phyloP scores from a whole-genome alignment of 306 rosid genomes.

The Quillaja saponaria region DNA sequence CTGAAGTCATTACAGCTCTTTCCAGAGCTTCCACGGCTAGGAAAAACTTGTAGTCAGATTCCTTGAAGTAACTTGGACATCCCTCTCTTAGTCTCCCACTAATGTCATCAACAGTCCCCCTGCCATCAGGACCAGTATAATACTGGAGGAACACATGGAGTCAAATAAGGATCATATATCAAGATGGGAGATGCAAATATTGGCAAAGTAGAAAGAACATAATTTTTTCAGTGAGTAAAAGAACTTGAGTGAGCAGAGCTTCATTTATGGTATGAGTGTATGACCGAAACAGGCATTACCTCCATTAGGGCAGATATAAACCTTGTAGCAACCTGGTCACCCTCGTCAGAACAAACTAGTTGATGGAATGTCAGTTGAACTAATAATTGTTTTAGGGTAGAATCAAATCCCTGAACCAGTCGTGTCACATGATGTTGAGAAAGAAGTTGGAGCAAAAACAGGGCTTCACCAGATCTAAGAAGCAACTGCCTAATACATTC shows the following conservation, averaged over 20 bases:
- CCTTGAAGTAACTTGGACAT: slow-evolving; percentile 97
- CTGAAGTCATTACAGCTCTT: slow-evolving; percentile 82
- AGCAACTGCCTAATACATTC: slow-evolving; percentile 96
- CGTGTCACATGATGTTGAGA: slow-evolving; percentile 95
- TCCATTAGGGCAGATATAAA: slow-evolving; percentile 92
- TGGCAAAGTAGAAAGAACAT: slow-evolving; percentile 14
- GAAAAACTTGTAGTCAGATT: slow-evolving; percentile 94
- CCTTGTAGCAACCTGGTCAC: slow-evolving; percentile 83
- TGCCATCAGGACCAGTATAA: slow-evolving; percentile 96
- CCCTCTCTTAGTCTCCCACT: slow-evolving; percentile 91
- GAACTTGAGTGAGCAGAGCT: slow-evolving; percentile 17
- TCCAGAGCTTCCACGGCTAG: slow-evolving; percentile 95
- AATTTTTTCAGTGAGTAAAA: slow-evolving; percentile 18
- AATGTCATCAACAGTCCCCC: slow-evolving; percentile 96
- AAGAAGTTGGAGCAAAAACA: slow-evolving; percentile 93
- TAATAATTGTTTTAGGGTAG: slow-evolving; percentile 56
- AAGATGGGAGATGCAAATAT: slow-evolving; percentile 24
- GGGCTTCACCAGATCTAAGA: slow-evolving; percentile 85
- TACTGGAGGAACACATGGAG: slow-evolving; percentile 52
- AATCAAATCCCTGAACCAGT: slow-evolving; percentile 81
- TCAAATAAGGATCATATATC: slow-evolving; percentile 27
- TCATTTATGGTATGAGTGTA: slow-evolving; percentile 24
- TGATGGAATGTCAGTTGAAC: slow-evolving; percentile 89
- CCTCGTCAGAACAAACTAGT: slow-evolving; percentile 92
- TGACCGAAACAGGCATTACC: slow-evolving; percentile 52